phyloP scores from a whole-genome alignment of 768 basidiomycete genomes.

The Suillus spraguei region DNA sequence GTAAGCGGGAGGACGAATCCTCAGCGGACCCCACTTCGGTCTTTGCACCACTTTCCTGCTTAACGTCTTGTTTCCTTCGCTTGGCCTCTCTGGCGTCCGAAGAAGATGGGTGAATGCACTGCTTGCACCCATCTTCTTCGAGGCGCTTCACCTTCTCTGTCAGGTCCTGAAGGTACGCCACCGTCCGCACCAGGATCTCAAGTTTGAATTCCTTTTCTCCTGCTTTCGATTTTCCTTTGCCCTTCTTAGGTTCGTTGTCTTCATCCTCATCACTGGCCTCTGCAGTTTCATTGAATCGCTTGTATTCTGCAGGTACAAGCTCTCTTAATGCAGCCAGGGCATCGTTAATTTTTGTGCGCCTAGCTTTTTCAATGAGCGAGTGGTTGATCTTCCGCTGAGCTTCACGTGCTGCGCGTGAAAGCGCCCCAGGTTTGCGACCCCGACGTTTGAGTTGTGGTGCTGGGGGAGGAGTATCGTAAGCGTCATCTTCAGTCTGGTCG shows the following conservation, averaged over 20 bases:
- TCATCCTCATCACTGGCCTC: slow-evolving; percentile 36
- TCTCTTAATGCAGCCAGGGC: slow-evolving; percentile 75
- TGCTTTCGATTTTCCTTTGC: slow-evolving; percentile 35
- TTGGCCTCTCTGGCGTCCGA: slow-evolving; percentile 10
- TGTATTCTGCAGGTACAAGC: slow-evolving; percentile 71
- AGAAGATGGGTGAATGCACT: slow-evolving; percentile 14
- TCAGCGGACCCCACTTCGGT: not conserved
- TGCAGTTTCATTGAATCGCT: slow-evolving; percentile 34
- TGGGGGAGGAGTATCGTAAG: slow-evolving; percentile 19
- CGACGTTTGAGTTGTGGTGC: slow-evolving; percentile 56
- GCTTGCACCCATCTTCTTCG: slow-evolving; percentile 33
- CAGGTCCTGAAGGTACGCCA: slow-evolving; percentile 75
- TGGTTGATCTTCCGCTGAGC: slow-evolving; percentile 92
- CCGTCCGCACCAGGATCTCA: slow-evolving; percentile 85
- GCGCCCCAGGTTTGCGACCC: slow-evolving; percentile 68
- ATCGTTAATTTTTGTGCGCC: slow-evolving; percentile 95
- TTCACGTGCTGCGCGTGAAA: slow-evolving; percentile 80
- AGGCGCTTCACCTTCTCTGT: slow-evolving; percentile 53
- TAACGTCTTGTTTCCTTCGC: not conserved
- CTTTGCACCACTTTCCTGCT: slow-evolving; percentile 1
- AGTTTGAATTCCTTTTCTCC: slow-evolving; percentile 92
- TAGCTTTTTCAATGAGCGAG: slow-evolving; percentile 90
- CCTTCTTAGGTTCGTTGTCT: slow-evolving; percentile 33
- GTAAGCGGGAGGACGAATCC: slow-evolving; percentile 43
- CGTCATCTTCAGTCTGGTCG: slow-evolving; percentile 32